phyloP scores from a whole-genome alignment of 208 protist species.

The Trypanosoma conorhini region DNA sequence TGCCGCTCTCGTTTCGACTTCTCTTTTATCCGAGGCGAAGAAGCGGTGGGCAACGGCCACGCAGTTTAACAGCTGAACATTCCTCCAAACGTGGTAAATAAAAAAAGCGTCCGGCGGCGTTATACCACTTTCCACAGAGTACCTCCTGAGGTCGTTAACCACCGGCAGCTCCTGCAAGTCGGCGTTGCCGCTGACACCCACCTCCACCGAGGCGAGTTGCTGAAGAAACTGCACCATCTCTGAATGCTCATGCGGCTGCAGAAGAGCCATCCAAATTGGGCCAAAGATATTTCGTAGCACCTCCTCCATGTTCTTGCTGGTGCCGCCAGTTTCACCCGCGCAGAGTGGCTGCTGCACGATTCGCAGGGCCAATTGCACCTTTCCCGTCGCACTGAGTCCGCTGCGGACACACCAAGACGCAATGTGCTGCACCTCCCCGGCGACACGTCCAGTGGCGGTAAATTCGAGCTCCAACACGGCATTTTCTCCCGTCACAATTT shows the following conservation, averaged over 20 bases:
- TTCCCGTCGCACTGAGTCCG: slow-evolving; percentile 41
- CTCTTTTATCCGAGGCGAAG: slow-evolving; percentile 27
- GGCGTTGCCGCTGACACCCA: slow-evolving; percentile 40
- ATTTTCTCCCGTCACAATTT: slow-evolving; percentile 26
- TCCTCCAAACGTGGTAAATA: slow-evolving; percentile 97
- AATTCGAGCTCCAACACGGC: slow-evolving; percentile 72
- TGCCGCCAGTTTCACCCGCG: background rate
- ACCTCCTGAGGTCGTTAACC: slow-evolving; percentile 25
- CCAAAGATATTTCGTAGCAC: slow-evolving; percentile 96
- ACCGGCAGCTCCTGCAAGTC: slow-evolving; percentile 52
- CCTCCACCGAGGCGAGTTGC: slow-evolving; percentile 88
- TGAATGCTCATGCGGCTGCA: slow-evolving; percentile 76
- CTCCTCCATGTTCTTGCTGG: slow-evolving; percentile 37
- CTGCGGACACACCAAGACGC: slow-evolving; percentile 63
- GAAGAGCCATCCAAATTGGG: slow-evolving; percentile 96
- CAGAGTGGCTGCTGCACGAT: slow-evolving; percentile 39
- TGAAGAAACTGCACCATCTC: slow-evolving; percentile 91
- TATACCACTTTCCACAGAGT: slow-evolving; percentile 27
- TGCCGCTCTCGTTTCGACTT: background rate
- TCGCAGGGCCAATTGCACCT: slow-evolving; percentile 45
- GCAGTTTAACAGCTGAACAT: slow-evolving; percentile 96
- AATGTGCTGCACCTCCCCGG: slow-evolving; percentile 54
- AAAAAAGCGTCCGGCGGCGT: slow-evolving; percentile 98
- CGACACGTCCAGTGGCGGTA: slow-evolving; percentile 49
- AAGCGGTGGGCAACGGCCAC: slow-evolving; percentile 53